A percentile compares a stretch with the other conserved stretches of the same genome.
phyloP scores from a whole-genome alignment of 2,329 filamentous ascomycete species.

The Xylariaceae sp. region DNA sequence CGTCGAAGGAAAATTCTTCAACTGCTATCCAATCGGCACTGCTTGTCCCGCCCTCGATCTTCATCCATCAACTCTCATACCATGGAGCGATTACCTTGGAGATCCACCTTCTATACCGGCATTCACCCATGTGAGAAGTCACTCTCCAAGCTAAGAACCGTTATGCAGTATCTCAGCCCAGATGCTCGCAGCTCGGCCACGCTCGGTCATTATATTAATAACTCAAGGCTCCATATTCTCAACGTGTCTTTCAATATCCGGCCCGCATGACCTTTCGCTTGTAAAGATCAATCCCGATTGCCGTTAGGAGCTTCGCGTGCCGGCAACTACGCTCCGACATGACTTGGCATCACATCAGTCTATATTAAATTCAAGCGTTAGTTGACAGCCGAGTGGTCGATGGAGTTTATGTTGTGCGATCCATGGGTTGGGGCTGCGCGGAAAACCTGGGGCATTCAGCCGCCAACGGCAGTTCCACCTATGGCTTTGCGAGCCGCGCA shows the following conservation, averaged over 20 bases:
- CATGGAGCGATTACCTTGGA: not conserved
- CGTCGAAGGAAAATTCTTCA: not conserved
- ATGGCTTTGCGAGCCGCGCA: conserved; percentile 22
- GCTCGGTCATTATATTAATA: not conserved
- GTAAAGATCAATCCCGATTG: conserved; percentile 6
- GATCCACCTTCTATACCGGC: not conserved
- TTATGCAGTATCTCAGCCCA: not conserved
- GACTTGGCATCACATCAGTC: conserved; percentile 11
- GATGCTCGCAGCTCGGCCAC: not conserved
- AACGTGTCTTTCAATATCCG: conserved; percentile 3
- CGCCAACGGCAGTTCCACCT: conserved; percentile 34
- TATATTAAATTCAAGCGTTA: conserved; percentile 24
- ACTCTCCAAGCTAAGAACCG: not conserved
- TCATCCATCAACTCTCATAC: not conserved
- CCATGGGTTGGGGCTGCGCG: conserved; percentile 30
- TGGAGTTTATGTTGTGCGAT: conserved; percentile 17
- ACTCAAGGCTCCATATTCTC: not conserved
- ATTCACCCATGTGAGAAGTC: not conserved
- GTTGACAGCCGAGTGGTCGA: conserved; percentile 3
- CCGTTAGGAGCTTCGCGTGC: conserved; percentile 10
- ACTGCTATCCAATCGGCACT: not conserved
- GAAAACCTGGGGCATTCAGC: conserved; percentile 38
- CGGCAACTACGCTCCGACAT: conserved; percentile 24
- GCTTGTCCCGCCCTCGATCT: not conserved
- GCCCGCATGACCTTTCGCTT: conserved; percentile 12